These are phyloP conservation scores for Sporothrix schenckii DNA, from an alignment of 2,329 filamentous ascomycete genomes.

Conservation along the genomic window DNA sequence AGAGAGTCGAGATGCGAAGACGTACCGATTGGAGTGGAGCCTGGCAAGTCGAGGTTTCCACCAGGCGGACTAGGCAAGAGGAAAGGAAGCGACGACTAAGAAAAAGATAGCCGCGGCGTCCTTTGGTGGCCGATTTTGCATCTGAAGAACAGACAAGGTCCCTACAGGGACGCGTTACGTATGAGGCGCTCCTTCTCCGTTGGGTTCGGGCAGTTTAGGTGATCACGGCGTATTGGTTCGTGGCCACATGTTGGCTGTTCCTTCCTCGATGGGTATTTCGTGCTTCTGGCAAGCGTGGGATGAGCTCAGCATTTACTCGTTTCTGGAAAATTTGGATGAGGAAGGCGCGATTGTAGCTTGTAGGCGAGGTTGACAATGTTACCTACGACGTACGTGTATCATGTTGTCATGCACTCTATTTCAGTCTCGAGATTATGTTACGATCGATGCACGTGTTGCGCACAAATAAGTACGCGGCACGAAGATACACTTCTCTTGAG, in stretches of 20 bases:
- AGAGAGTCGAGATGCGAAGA: not conserved
- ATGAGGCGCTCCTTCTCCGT: conserved; percentile 22
- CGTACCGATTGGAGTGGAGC: conserved; percentile 5
- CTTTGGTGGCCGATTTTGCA: not conserved
- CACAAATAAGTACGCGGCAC: not conserved
- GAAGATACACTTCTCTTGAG: not conserved
- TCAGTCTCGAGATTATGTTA: not conserved
- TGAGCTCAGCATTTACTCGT: not conserved
- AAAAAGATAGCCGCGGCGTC: conserved; percentile 1
- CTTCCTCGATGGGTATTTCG: not conserved
- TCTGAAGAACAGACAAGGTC: conserved; percentile 1
- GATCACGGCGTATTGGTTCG: not conserved
- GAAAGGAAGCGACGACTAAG: not conserved
- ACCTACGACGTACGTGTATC: not conserved
- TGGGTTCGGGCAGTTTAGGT: conserved; percentile 6
- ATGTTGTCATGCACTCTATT: not conserved
- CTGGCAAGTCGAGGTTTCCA: not conserved
- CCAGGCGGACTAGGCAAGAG: not conserved
- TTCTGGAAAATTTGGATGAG: not conserved
- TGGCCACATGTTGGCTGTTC: not conserved
- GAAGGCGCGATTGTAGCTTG: not conserved
- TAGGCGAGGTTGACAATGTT: not conserved
- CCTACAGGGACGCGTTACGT: conserved; percentile 19
- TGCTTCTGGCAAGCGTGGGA: conserved; percentile 1
- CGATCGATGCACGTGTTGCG: not conserved